Evolutionary conservation across 345 rosid species (phyloP).

Genomic region (Ricinus communis): DNA sequence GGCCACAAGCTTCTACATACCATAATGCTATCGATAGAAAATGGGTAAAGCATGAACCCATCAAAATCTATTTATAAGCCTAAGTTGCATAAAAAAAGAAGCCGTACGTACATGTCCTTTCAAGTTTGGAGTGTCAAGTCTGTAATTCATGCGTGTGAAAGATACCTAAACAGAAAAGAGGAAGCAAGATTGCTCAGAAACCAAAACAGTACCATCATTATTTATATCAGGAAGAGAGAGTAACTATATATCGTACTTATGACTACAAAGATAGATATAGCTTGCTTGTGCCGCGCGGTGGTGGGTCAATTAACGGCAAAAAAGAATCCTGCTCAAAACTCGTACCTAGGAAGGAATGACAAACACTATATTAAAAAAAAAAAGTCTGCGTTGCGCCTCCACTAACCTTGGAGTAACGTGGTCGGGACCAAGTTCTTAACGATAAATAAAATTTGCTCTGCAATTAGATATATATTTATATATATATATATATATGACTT

Average conservation of each 20-base stretch:
- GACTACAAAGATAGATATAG: neutral
- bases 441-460: neutral
- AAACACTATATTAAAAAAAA: neutral
- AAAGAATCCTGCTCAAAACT: neutral
- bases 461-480: too few species aligned
- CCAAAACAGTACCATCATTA: neutral
- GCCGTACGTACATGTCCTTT: too few species aligned
- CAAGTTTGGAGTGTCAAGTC: too few species aligned
- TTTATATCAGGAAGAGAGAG: neutral
- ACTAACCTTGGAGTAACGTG: neutral
- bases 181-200: neutral
- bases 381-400: slow-evolving; percentile 17
- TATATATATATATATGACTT: too few species aligned
- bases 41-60: too few species aligned
- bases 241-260: neutral
- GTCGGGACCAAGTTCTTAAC: neutral
- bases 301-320: slow-evolving; percentile 4
- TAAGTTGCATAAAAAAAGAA: too few species aligned
- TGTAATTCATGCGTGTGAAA: neutral
- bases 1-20: too few species aligned
- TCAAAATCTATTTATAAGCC: too few species aligned
- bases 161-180: neutral
- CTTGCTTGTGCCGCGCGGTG: neutral
- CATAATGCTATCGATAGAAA: too few species aligned
- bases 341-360: neutral